These are phyloP conservation scores for Pythium folliculosum DNA, from an alignment of 352 stramenopile genomes.

Conservation along the genomic window DNA sequence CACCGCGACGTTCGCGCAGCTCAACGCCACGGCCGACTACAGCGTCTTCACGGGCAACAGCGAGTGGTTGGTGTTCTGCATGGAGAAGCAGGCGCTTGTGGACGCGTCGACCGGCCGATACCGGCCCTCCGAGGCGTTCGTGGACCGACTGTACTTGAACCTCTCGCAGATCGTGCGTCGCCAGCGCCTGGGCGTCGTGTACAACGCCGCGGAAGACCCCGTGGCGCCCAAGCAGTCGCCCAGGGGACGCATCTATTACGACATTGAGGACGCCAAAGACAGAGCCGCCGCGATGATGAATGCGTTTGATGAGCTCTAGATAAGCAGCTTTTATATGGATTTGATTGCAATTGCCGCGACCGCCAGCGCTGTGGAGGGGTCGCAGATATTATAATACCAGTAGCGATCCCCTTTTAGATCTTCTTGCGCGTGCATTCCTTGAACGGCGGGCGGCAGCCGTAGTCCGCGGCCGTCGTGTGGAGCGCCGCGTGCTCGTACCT, in stretches of 20 bases:
- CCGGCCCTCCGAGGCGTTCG: neutral
- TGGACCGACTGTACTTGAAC: slow-evolving; percentile 9
- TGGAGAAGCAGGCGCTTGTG: slow-evolving; percentile 5
- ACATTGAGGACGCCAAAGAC: slow-evolving; percentile 1
- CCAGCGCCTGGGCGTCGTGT: slow-evolving; percentile 7
- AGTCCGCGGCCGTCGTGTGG: slow-evolving; percentile 65
- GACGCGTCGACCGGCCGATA: neutral
- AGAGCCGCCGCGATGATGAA: neutral
- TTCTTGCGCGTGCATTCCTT: slow-evolving; percentile 71
- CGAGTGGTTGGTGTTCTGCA: slow-evolving; percentile 11
- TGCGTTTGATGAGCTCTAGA: slow-evolving; percentile 5
- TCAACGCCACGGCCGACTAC: slow-evolving; percentile 4
- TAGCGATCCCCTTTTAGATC: slow-evolving; percentile 10
- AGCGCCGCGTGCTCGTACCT: slow-evolving; percentile 58
- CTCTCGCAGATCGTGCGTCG: slow-evolving; percentile 9
- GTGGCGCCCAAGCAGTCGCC: slow-evolving; percentile 6
- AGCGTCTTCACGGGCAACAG: slow-evolving; percentile 2
- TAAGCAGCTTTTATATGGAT: no score
- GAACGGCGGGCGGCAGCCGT: slow-evolving; percentile 69
- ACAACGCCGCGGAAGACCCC: neutral
- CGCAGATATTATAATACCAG: neutral
- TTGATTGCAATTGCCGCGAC: neutral
- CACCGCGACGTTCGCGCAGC: slow-evolving; percentile 2
- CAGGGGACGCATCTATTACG: slow-evolving; percentile 10
- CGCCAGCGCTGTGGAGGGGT: neutral